Evolutionary conservation across 306 rosid species (phyloP).

Genomic region (Adenanthera pavonina): DNA sequence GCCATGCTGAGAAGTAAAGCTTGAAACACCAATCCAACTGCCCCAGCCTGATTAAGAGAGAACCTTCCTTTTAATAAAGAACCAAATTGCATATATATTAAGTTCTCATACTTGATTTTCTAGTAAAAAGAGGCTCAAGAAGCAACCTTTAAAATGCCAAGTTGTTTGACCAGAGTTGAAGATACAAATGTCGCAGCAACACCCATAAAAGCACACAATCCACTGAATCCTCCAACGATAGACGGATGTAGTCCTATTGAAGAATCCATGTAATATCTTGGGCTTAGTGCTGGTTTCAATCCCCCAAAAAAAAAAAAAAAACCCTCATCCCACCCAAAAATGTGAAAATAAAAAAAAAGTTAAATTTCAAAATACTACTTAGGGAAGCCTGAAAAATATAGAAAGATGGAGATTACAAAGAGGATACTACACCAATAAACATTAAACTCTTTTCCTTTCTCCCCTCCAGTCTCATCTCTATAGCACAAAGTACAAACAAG

Average conservation of each 20-base stretch:
- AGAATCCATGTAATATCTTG: constrained; percentile 48
- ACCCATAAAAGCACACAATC: constrained; percentile 95
- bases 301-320: constrained; percentile 2
- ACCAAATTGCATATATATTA: constrained; percentile 1
- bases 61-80: neutral
- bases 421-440: constrained; percentile 10
- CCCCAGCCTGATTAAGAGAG: constrained; percentile 80
- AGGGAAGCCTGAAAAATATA: neutral
- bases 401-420: neutral
- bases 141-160: constrained; percentile 88
- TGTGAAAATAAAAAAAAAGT: neutral
- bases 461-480: constrained; percentile 17
- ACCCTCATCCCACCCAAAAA: neutral
- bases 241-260: constrained; percentile 86
- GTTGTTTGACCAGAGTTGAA: constrained; percentile 69
- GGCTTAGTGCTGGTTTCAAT: constrained; percentile 11
- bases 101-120: constrained; percentile 15
- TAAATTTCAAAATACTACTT: neutral
- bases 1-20: constrained; percentile 91
- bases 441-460: constrained; percentile 6
- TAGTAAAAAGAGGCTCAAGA: constrained; percentile 27
- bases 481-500: constrained; percentile 29
- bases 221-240: constrained; percentile 87
- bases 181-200: constrained; percentile 97
- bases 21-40: constrained; percentile 90